These are phyloP conservation scores for Microbotryum lychnidis-dioicae DNA, from an alignment of 1,284 basidiomycete genomes.

Conservation along the genomic window DNA sequence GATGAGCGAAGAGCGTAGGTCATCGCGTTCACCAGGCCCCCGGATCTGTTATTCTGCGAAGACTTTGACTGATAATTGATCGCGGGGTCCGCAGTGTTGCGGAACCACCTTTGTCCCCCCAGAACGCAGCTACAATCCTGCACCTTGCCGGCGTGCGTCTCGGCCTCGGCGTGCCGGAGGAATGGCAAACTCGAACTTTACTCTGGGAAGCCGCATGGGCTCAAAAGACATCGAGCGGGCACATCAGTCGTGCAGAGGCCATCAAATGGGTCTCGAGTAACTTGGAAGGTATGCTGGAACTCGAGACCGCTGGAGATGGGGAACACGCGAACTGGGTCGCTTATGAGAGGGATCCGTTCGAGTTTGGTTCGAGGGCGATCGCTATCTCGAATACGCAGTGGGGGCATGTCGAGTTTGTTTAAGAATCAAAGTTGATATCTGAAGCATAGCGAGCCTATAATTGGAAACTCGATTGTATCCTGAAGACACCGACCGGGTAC, in stretches of 20 bases:
- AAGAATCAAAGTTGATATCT: neutral
- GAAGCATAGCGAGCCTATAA: neutral
- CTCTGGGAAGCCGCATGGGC: conserved; percentile 66
- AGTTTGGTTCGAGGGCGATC: conserved; percentile 22
- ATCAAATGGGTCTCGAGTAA: conserved; percentile 56
- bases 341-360: conserved; percentile 44
- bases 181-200: conserved; percentile 57
- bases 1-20: conserved; percentile 56
- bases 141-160: conserved; percentile 62
- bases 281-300: conserved; percentile 57
- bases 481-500: neutral
- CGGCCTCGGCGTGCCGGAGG: conserved; percentile 54
- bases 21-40: conserved; percentile 16
- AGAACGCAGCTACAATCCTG: conserved; percentile 58
- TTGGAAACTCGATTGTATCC: too few relatives aligned
- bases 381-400: conserved; percentile 1
- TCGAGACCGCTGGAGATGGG: conserved; percentile 37
- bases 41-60: neutral
- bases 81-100: conserved; percentile 35
- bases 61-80: neutral
- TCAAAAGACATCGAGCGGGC: conserved; percentile 41
- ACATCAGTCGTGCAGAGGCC: conserved; percentile 49
- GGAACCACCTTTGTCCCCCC: conserved; percentile 62
- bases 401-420: neutral
- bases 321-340: conserved; percentile 54